Conservation (phyloP, 2,329 filamentous ascomycete species). For the Aspergillus clavatus region DNA sequence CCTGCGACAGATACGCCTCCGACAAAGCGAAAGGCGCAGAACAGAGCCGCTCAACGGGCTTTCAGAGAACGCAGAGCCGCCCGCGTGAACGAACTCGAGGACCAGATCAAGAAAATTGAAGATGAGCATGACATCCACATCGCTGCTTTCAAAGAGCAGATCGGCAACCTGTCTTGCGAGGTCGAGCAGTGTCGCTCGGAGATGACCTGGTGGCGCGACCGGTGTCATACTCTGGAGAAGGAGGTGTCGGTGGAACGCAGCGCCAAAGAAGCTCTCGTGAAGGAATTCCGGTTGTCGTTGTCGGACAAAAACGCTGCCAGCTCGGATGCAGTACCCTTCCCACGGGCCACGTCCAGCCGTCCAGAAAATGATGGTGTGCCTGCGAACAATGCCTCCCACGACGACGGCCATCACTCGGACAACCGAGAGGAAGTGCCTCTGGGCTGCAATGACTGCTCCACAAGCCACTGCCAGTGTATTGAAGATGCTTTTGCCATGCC, state of each 20-base stretch:
- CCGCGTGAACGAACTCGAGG: constrained; percentile 65
- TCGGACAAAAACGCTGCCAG: constrained; percentile 18
- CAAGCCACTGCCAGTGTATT: constrained; percentile 59
- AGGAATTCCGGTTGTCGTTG: constrained; percentile 36
- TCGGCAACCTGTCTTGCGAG: constrained; percentile 56
- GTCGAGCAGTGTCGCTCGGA: constrained; percentile 59
- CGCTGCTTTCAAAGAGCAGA: constrained; percentile 52
- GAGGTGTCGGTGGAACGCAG: constrained; percentile 48
- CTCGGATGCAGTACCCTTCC: constrained; percentile 39
- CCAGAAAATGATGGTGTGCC: constrained; percentile 1
- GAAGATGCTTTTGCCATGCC: constrained; percentile 50
- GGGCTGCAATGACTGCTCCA: constrained; percentile 63
- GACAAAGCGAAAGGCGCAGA: constrained; percentile 91
- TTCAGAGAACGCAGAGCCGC: constrained; percentile 85
- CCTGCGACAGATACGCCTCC: constrained; percentile 88
- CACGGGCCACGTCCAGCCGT: constrained; percentile 2
- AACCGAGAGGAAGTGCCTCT: constrained; percentile 40
- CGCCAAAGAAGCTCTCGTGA: constrained; percentile 41
- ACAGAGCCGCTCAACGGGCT: constrained; percentile 82
- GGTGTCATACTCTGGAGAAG: constrained; percentile 59
- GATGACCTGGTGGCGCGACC: constrained; percentile 44
- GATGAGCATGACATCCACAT: constrained; percentile 43
- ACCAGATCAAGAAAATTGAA: constrained; percentile 47
- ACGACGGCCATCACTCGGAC: constrained; percentile 16
- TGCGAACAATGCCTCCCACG: constrained; percentile 3